Evolutionary conservation across 225 moss, liverwort and hornwort genomes (phyloP).

Genomic region (Pseudoscleropodium purum): DNA sequence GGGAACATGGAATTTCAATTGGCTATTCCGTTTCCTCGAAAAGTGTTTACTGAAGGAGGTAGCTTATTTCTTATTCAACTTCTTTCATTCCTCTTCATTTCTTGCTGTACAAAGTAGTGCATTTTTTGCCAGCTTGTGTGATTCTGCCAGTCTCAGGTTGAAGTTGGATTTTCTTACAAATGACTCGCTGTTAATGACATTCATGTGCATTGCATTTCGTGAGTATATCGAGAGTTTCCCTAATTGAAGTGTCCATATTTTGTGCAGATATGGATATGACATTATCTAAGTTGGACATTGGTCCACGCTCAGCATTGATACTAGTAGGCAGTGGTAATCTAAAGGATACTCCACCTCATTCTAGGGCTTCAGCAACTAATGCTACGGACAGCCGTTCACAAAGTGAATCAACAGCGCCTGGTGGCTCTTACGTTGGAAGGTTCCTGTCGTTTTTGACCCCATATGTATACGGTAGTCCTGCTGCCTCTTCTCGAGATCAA

Average conservation of each 20-base stretch:
- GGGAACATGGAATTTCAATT: constrained; percentile 47
- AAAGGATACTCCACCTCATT: constrained; percentile 14
- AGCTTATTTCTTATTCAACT: background rate
- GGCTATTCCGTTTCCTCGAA: constrained; percentile 62
- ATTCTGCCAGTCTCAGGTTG: background rate
- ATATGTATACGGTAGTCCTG: constrained; percentile 34
- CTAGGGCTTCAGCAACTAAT: constrained; percentile 19
- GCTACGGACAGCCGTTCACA: constrained; percentile 8
- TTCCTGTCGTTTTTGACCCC: constrained; percentile 56
- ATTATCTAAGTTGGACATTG: constrained; percentile 46
- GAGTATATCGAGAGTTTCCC: background rate
- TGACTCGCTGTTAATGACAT: background rate
- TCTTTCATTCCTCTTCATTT: background rate
- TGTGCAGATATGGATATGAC: constrained; percentile 48
- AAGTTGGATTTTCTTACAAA: background rate
- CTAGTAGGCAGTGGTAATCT: constrained; percentile 29
- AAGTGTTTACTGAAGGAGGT: constrained; percentile 47
- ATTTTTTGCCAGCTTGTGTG: background rate
- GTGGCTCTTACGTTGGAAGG: constrained; percentile 38
- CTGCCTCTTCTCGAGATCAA: constrained; percentile 17
- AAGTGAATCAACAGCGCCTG: constrained; percentile 7
- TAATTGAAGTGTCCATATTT: background rate
- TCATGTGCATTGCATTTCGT: background rate
- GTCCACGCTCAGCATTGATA: constrained; percentile 61
- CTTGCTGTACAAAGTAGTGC: background rate